Evolutionary conservation across 352 stramenopile genomes (phyloP), one percentile per base, ranked within the genome.

Genomic region (Phytophthora citricola): DNA sequence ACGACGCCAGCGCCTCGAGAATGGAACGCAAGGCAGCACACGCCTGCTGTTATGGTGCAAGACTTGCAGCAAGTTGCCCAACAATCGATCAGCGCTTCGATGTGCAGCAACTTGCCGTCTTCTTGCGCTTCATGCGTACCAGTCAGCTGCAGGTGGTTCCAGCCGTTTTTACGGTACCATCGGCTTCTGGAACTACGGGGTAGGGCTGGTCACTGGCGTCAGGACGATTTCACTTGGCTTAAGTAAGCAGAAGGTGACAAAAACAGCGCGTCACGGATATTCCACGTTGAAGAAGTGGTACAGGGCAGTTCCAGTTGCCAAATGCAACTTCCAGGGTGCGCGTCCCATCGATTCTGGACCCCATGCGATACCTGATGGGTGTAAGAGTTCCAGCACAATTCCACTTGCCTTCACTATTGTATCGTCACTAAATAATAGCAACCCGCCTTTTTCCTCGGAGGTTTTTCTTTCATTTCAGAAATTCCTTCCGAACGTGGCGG

Each of bases 401-500:
- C 26, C 17, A 41, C 22, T 27, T 10, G 11, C 9, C 39, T 29
- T 46, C 51, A 49, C 29, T 54, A 54, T 54, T 0, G 7, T 12
- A 4, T 1, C 15, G 29, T 40, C 27, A 17, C 22, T 4, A 49
- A 49, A 49, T 49, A 26, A 49, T 31, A 20, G 17, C 43, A 49
- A 31, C 17, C 29, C 6, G 17, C 10, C 14, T 12, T 3, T 29
- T 29, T 32, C 9, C 10, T 14, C 17, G 20, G 32, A 12, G n/a
- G 7, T 41, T 39, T 24, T 36, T 56, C 6, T 36, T 48, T 54
- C 61, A 65, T 60, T 71, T 56, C 45, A 49, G 65, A 73, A 26
- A 73, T 46, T 60, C 26, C 31, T 55, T 55, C 48, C 31, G 17
- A 55, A 27, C 45, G 65, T 73, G 65, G 48, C 31, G 29, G 65